These are phyloP conservation scores for Geranomyces michiganensis DNA, from an alignment of 192 early-diverging fungal genomes.

Conservation along the genomic window DNA sequence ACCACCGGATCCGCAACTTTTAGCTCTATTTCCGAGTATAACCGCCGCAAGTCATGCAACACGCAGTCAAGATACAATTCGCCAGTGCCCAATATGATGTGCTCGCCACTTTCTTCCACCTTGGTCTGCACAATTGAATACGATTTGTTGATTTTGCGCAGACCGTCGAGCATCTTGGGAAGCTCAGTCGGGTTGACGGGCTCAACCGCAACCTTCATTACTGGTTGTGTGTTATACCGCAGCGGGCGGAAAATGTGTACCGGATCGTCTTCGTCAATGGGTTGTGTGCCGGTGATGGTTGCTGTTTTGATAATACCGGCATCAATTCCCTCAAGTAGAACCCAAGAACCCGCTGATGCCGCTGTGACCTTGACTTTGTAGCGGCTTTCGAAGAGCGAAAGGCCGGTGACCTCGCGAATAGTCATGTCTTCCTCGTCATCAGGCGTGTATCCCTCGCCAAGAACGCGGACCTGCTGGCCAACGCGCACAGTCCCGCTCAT, in stretches of 20 bases:
- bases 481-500: conserved; percentile 81
- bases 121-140: conserved; percentile 88
- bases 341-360: conserved; percentile 86
- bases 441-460: conserved; percentile 88
- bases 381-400: conserved; percentile 78
- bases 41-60: conserved; percentile 88
- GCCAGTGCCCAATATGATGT: conserved; percentile 91
- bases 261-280: conserved; percentile 62
- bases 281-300: conserved; percentile 75
- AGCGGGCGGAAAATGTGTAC: conserved; percentile 84
- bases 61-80: conserved; percentile 97
- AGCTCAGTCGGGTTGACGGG: conserved; percentile 97
- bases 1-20: conserved; percentile 99
- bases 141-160: conserved; percentile 94
- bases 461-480: conserved; percentile 82
- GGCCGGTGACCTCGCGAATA: conserved; percentile 70
- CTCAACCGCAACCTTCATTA: conserved; percentile 95
- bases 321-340: conserved; percentile 91
- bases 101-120: conserved; percentile 98
- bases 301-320: conserved; percentile 92
- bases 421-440: conserved; percentile 98
- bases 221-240: conserved; percentile 77
- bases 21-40: conserved; percentile 96
- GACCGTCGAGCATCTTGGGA: conserved; percentile 95
- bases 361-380: conserved; percentile 82